A percentile compares a stretch with the other conserved stretches of the same genome.
These are phyloP conservation scores for Globisporangium spinosum DNA, from an alignment of 352 stramenopile species.

Conservation along the genomic window DNA sequence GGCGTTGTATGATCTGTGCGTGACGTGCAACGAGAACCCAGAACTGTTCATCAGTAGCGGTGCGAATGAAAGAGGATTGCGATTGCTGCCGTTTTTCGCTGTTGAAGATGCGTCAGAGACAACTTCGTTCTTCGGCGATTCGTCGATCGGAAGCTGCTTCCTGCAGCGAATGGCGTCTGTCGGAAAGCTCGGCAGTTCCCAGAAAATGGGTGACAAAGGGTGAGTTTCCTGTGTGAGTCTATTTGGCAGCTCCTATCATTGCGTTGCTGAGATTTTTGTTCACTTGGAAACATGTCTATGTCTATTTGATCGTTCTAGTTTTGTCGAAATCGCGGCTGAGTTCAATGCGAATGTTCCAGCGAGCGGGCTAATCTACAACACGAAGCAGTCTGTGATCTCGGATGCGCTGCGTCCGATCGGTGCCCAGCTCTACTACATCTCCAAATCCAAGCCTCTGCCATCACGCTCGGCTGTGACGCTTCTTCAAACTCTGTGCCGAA, in stretches of 20 bases:
- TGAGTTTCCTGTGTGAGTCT: conserved; percentile 23
- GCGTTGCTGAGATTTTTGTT: not conserved
- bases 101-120: conserved; percentile 64
- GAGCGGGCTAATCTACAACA: conserved; percentile 82
- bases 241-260: not conserved
- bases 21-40: conserved; percentile 70
- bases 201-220: conserved; percentile 59
- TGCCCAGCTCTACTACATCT: conserved; percentile 75
- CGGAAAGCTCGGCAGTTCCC: conserved; percentile 50
- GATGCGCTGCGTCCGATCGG: conserved; percentile 78
- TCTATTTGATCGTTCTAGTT: conserved; percentile 29
- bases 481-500: conserved; percentile 81
- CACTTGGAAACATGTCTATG: not conserved
- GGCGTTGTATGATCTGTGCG: conserved; percentile 73
- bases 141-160: conserved; percentile 76
- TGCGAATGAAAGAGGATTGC: conserved; percentile 65
- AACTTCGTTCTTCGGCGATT: conserved; percentile 76
- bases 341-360: conserved; percentile 90
- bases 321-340: conserved; percentile 79
- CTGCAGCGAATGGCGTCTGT: conserved; percentile 72
- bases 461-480: conserved; percentile 66
- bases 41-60: conserved; percentile 68
- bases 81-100: conserved; percentile 68
- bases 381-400: conserved; percentile 69
- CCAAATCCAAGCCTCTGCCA: conserved; percentile 60